phyloP scores from a whole-genome alignment of 805 yeast genomes.

The Saturnispora mendoncae region DNA sequence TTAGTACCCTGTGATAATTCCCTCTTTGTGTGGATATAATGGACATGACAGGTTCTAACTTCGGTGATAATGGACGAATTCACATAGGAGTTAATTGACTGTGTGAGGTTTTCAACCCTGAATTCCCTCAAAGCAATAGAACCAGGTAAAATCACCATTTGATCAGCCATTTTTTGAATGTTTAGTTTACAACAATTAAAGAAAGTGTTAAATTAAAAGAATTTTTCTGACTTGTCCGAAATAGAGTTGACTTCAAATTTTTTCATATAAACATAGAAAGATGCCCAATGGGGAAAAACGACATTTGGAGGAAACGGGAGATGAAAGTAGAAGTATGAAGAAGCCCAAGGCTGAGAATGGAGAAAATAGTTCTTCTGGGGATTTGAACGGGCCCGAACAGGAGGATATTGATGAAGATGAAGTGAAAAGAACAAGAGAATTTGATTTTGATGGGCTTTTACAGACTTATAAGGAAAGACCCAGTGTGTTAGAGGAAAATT shows the following conservation, averaged over 20 bases:
- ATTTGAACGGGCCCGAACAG: conserved; percentile 20
- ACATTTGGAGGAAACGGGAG: background rate
- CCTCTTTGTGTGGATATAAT: conserved; percentile 60
- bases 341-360: conserved; percentile 1
- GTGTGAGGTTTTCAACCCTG: conserved; percentile 64
- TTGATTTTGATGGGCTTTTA: conserved; percentile 65
- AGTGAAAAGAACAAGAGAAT: conserved; percentile 36
- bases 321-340: conserved; percentile 13
- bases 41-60: conserved; percentile 69
- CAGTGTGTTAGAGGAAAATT: conserved; percentile 87
- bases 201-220: background rate
- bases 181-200: background rate
- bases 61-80: conserved; percentile 58
- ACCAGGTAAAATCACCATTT: conserved; percentile 61
- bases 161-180: conserved; percentile 10
- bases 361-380: conserved; percentile 20
- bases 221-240: background rate
- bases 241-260: background rate
- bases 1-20: conserved; percentile 33
- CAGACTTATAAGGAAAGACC: conserved; percentile 88
- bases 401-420: conserved; percentile 32
- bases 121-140: conserved; percentile 85
- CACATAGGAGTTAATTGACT: conserved; percentile 65
- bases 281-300: background rate
- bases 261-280: background rate